Conservation (phyloP, 768 basidiomycete species). For the Tulasnella sp. region DNA sequence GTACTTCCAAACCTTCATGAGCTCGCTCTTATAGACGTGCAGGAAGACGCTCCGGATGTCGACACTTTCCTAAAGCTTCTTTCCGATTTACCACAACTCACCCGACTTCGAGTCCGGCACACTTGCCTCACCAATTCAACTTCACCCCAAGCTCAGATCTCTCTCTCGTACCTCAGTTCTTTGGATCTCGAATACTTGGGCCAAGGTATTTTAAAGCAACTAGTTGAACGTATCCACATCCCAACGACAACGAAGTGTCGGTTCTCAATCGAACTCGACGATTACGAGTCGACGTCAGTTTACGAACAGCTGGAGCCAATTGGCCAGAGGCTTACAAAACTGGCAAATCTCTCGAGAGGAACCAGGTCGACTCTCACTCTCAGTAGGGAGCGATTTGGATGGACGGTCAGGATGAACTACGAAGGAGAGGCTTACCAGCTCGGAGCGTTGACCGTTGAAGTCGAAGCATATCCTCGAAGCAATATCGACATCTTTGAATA, state of each 20-base stretch:
- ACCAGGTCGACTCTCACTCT: background rate
- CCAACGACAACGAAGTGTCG: background rate
- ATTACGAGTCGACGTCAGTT: background rate
- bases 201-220: background rate
- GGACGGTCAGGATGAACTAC: background rate
- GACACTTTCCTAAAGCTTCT: background rate
- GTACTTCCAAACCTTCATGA: background rate
- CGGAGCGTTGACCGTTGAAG: background rate
- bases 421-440: background rate
- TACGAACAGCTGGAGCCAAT: background rate
- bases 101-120: background rate
- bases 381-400: background rate
- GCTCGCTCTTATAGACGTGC: background rate
- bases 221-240: background rate
- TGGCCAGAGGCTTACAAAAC: background rate
- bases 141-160: background rate
- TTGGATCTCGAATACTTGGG: background rate
- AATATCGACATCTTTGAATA: background rate
- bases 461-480: background rate
- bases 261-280: background rate
- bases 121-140: background rate
- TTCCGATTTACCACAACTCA: background rate
- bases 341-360: background rate
- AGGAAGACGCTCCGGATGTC: background rate
- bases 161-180: background rate